Percentiles rank a stretch among this genome's conserved stretches.
Conservation (phyloP, 164 flowering plant genomes). For the Macadamia integrifolia region DNA sequence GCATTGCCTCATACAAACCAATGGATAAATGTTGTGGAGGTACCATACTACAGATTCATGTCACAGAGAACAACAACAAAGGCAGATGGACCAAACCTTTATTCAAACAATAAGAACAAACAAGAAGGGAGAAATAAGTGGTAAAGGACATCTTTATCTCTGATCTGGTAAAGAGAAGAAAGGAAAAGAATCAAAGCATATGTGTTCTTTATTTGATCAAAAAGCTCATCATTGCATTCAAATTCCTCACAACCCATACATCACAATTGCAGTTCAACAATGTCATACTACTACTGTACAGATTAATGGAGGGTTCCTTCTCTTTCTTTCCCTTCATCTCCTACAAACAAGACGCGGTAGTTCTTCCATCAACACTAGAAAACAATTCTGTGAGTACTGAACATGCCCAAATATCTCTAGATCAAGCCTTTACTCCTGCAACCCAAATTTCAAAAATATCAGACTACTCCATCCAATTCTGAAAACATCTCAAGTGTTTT, state of each 20-base stretch:
- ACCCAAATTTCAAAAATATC: conserved; percentile 8
- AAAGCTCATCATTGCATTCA: not conserved
- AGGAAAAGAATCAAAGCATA: too few species aligned
- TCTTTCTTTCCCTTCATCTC: not conserved
- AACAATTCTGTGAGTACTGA: not conserved
- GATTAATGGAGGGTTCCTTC: not conserved
- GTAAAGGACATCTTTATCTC: not conserved
- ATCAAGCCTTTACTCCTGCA: conserved; percentile 55
- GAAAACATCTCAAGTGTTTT: not conserved
- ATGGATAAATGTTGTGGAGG: too few species aligned
- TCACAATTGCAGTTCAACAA: not conserved
- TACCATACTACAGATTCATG: not conserved
- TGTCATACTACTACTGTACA: not conserved
- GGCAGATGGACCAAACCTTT: not conserved
- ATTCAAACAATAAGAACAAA: not conserved
- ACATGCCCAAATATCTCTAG: conserved; percentile 16
- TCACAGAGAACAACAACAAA: not conserved
- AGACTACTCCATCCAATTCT: not conserved
- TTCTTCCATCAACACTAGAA: not conserved
- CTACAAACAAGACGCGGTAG: not conserved
- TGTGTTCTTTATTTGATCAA: not conserved
- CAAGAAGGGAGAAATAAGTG: not conserved
- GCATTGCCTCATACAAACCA: not conserved
- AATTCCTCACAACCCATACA: not conserved
- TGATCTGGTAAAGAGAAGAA: not conserved